These are phyloP conservation scores for Tylopilus sp. DNA, from an alignment of 768 basidiomycete species.

Conservation along the genomic window DNA sequence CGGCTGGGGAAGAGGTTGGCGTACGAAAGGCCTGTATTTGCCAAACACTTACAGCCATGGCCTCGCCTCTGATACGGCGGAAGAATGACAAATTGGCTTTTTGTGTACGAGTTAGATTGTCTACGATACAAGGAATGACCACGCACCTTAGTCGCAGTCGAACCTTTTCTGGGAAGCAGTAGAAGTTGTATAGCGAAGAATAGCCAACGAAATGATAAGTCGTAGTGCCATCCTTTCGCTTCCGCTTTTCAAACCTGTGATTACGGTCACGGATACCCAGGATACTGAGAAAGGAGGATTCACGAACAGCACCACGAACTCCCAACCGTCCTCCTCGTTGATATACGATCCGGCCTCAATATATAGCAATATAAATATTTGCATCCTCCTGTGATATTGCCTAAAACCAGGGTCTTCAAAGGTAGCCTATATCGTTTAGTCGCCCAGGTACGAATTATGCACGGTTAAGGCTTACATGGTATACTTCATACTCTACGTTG, in stretches of 20 bases:
- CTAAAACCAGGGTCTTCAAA: conserved; percentile 85
- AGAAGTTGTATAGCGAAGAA: conserved; percentile 93
- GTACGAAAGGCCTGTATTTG: neutral
- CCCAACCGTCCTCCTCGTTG: conserved; percentile 91
- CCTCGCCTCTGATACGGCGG: conserved; percentile 87
- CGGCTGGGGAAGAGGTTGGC: conserved; percentile 46
- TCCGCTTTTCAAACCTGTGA: conserved; percentile 79
- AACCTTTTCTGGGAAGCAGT: conserved; percentile 89
- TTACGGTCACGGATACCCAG: conserved; percentile 1
- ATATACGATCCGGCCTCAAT: conserved; percentile 97
- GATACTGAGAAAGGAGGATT: neutral
- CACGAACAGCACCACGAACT: conserved; percentile 83
- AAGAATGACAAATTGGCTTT: conserved; percentile 90
- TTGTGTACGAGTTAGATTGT: neutral
- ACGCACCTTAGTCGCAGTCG: conserved; percentile 81
- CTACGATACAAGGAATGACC: neutral
- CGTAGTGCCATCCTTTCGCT: conserved; percentile 48
- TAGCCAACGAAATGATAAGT: conserved; percentile 95
- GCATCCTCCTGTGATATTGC: conserved; percentile 91
- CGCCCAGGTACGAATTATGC: neutral
- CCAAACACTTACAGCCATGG: conserved; percentile 73
- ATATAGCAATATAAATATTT: conserved; percentile 89
- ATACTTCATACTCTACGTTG: conserved; percentile 80
- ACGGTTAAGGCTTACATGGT: conserved; percentile 61
- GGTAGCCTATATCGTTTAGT: conserved; percentile 52